phyloP scores from a whole-genome alignment of 805 yeast genomes.

The Candida saitoana region DNA sequence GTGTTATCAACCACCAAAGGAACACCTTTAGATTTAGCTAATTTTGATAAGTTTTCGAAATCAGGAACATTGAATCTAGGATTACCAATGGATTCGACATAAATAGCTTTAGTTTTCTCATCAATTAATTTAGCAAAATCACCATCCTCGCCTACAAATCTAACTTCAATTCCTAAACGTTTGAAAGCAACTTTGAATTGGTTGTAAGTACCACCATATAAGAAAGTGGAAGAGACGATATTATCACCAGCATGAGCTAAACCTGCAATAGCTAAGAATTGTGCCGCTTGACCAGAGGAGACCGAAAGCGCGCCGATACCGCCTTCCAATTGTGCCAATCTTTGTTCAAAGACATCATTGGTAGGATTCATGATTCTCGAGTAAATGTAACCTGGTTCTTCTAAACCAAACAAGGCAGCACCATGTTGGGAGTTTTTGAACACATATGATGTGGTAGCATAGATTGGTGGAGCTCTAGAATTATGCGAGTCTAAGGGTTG shows the following conservation, averaged over 20 bases:
- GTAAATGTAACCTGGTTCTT: constrained; percentile 82
- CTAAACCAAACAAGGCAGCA: constrained; percentile 81
- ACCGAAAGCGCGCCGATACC: constrained; percentile 90
- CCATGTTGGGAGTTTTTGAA: constrained; percentile 89
- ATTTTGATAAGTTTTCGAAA: constrained; percentile 66
- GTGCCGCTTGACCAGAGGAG: constrained; percentile 97
- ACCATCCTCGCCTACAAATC: constrained; percentile 71
- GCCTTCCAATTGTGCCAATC: constrained; percentile 89
- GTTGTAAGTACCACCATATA: constrained; percentile 96
- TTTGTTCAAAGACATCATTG: constrained; percentile 81
- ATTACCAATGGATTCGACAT: constrained; percentile 87
- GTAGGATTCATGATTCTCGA: constrained; percentile 93
- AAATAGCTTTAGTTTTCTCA: constrained; percentile 83
- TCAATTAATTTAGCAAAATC: constrained; percentile 73
- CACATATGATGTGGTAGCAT: constrained; percentile 85
- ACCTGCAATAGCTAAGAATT: constrained; percentile 75
- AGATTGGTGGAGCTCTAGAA: constrained; percentile 90
- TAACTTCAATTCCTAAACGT: constrained; percentile 79
- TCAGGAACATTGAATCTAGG: constrained; percentile 93
- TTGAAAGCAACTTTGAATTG: constrained; percentile 91
- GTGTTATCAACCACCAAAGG: constrained; percentile 95
- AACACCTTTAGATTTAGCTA: constrained; percentile 82
- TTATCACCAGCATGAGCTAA: constrained; percentile 88
- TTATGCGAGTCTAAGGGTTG: constrained; percentile 66
- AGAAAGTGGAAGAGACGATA: constrained; percentile 76